Evolutionary conservation across 805 yeast species (phyloP), one percentile per base, ranked within the genome.

Genomic region (Yamadazyma sp.): DNA sequence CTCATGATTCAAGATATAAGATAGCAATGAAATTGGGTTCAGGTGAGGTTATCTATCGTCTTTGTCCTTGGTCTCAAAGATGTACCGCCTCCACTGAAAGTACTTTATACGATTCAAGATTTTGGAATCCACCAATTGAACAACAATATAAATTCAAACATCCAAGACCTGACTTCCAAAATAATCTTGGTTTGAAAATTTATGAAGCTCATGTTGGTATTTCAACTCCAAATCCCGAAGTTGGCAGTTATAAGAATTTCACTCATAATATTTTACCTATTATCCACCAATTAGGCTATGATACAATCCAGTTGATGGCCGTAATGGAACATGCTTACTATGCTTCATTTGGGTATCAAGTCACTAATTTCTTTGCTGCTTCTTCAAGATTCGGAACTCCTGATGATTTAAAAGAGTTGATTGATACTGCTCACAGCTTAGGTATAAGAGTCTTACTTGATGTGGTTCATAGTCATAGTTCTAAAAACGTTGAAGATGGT

Each of bases 301-400:
- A 93, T 58, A 80, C 95, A 4, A 83, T 91, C 49, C 98, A 91
- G 62, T 70, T 91, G 53, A 91, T 91, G 98, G 97, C 98, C 0
- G 75, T 91, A 28, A 91, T 91, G 98, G 98, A 91, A 61, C 98
- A 91, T 58, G 98, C 98, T 1, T 91, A 91, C 57, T 91, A 91
- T 58, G 98, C 97, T 1, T 86, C 96, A 2, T 91, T 91, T 57
- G 98, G 98, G n/a, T 91, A 91, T 58, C 98, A 91, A 60, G 80
- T 91, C 18, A 89, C 98, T 15, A 85, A 82, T 40, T 93, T 91
- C 56, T 91, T 85, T 57, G 97, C 98, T 2, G 71, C 76, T 16
- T 80, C 93, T 35, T 89, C 97, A 6, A 74, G 98, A 44, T 93
- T 71, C 50, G 98, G 98, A 19, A 78, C 96, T 0, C 98, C 98